Conservation (phyloP, 306 rosid genomes). For the Sesbania bispinosa region DNA sequence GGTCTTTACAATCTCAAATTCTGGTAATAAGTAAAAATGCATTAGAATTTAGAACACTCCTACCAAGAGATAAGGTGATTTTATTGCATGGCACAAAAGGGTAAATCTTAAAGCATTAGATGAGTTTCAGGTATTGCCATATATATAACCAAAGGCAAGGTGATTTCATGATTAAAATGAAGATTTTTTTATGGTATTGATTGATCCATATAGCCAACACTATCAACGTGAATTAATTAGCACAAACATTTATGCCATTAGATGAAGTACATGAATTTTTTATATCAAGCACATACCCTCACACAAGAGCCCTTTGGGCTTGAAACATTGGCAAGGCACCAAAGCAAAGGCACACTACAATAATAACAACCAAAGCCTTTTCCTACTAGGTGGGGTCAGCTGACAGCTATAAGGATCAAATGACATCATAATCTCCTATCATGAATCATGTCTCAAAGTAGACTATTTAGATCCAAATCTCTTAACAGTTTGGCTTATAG, state of each 20-base stretch:
- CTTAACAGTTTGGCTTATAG: not conserved
- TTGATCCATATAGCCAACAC: not conserved
- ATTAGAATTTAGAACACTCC: not conserved
- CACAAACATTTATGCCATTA: not conserved
- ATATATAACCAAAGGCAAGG: constrained; percentile 6
- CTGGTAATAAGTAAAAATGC: constrained; percentile 25
- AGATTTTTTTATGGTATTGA: not conserved
- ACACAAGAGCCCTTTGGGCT: not conserved
- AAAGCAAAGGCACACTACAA: too few species aligned
- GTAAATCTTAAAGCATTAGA: constrained; percentile 1
- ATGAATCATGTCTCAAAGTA: not conserved
- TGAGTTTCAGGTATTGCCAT: not conserved
- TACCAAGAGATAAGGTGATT: not conserved
- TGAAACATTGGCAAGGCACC: not conserved
- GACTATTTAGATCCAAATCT: not conserved
- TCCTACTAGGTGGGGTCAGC: too few species aligned
- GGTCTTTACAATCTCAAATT: constrained; percentile 32
- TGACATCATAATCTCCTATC: not conserved
- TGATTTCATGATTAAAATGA: not conserved
- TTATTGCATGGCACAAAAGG: not conserved
- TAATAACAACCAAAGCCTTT: too few species aligned
- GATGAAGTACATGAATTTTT: not conserved
- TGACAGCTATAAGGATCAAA: not conserved
- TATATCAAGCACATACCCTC: not conserved
- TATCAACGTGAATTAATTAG: not conserved